phyloP scores from a whole-genome alignment of 371 early-diverging fungal genomes.

The Globomyces sp. region DNA sequence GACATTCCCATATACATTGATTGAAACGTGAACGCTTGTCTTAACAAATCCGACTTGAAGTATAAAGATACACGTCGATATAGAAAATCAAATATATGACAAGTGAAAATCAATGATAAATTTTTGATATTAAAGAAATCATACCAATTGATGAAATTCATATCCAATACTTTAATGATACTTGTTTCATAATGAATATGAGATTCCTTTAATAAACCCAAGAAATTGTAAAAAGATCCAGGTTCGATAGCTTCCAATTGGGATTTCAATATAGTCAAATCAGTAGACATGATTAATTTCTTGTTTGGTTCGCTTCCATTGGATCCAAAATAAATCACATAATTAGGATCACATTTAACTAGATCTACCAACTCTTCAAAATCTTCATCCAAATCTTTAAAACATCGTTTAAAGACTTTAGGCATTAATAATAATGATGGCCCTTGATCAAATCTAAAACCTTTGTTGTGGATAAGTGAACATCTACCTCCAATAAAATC shows the following conservation, averaged over 20 bases:
- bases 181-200: constrained; percentile 56
- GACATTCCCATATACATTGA: constrained; percentile 60
- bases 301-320: constrained; percentile 31
- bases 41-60: constrained; percentile 58
- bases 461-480: constrained; percentile 51
- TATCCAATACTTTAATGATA: constrained; percentile 48
- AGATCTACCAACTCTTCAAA: constrained; percentile 54
- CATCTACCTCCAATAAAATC: constrained; percentile 58
- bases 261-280: constrained; percentile 51
- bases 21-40: constrained; percentile 68
- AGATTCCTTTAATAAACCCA: constrained; percentile 53
- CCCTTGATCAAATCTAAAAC: constrained; percentile 59
- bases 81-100: constrained; percentile 53
- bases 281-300: constrained; percentile 48
- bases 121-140: constrained; percentile 22
- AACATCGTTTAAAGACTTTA: constrained; percentile 53
- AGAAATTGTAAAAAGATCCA: constrained; percentile 36
- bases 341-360: constrained; percentile 59
- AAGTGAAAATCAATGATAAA: constrained; percentile 41
- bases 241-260: constrained; percentile 60
- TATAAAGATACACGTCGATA: constrained; percentile 51
- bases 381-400: constrained; percentile 56
- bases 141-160: constrained; percentile 52
- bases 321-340: constrained; percentile 59
- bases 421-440: constrained; percentile 66